These are phyloP conservation scores for Senna siamea DNA, from an alignment of 306 rosid species.

Conservation along the genomic window DNA sequence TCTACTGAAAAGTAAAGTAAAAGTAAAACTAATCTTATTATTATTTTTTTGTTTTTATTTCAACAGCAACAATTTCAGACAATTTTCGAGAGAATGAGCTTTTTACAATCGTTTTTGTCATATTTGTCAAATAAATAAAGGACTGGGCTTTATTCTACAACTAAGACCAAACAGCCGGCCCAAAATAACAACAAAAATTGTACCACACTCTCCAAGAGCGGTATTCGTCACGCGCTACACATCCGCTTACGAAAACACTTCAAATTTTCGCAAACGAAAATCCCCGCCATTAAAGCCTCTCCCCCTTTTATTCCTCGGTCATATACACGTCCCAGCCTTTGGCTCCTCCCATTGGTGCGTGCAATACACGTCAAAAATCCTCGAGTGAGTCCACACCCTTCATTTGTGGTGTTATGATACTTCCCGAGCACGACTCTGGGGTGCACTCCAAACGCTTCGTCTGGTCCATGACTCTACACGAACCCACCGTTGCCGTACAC, in stretches of 20 bases:
- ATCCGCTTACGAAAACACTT: constrained; percentile 36
- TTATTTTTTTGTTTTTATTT: too few species aligned
- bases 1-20: too few species aligned
- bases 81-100: too few species aligned
- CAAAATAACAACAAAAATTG: not conserved
- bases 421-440: constrained; percentile 51
- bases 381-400: constrained; percentile 36
- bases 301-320: not conserved
- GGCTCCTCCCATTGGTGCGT: constrained; percentile 33
- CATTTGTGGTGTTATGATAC: constrained; percentile 33
- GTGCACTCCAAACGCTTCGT: constrained; percentile 56
- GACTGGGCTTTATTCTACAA: too few species aligned
- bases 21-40: too few species aligned
- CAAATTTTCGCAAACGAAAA: constrained; percentile 44
- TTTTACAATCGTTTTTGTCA: too few species aligned
- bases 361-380: accelerated
- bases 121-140: not conserved
- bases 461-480: constrained; percentile 44
- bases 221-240: constrained; percentile 11
- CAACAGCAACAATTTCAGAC: too few species aligned
- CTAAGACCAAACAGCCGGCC: not conserved
- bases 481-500: constrained; percentile 67
- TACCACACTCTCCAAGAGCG: constrained; percentile 33
- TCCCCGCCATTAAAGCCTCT: constrained; percentile 45
- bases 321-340: not conserved